These are phyloP conservation scores for Phytophthora sp. DNA, from an alignment of 352 stramenopile genomes.

Conservation along the genomic window DNA sequence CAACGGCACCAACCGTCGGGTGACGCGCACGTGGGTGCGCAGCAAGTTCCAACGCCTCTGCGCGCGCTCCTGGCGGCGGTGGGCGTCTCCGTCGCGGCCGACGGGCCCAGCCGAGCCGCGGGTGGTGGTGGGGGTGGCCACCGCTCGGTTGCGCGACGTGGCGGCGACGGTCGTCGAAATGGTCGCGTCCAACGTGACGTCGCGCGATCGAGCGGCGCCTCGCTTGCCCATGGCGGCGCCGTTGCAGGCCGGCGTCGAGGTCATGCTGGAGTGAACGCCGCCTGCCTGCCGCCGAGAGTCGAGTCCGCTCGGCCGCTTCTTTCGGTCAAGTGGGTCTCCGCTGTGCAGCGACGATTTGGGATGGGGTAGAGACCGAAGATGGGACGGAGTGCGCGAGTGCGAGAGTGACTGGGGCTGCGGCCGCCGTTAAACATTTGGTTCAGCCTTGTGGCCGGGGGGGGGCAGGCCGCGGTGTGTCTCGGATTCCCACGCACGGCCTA, in stretches of 20 bases:
- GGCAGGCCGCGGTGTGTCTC: conserved; percentile 20
- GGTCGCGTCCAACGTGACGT: no score
- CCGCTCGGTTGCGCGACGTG: neutral
- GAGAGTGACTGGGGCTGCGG: neutral
- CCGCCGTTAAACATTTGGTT: conserved; percentile 23
- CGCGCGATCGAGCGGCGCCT: neutral
- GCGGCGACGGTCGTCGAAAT: neutral
- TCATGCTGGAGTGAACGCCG: no score
- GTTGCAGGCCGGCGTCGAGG: conserved; percentile 17
- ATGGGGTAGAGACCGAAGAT: conserved; percentile 19
- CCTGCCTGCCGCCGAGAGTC: no score
- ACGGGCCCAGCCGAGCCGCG: neutral
- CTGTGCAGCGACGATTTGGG: conserved; percentile 30
- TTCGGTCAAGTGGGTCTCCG: conserved; percentile 23
- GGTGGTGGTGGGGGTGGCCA: neutral
- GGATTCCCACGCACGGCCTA: conserved; percentile 21
- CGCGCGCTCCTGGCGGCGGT: conserved; percentile 13
- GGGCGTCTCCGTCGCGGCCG: neutral
- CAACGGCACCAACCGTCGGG: conserved; percentile 49
- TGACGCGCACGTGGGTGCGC: conserved; percentile 69
- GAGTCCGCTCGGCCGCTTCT: conserved; percentile 1
- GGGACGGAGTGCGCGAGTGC: conserved; percentile 9
- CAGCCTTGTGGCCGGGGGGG: conserved; percentile 8
- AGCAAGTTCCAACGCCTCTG: conserved; percentile 60
- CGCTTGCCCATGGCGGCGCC: conserved; percentile 10